Base-by-base conservation (phyloP, 352 stramenopile species). In the Phytophthora kernoviae region DNA sequence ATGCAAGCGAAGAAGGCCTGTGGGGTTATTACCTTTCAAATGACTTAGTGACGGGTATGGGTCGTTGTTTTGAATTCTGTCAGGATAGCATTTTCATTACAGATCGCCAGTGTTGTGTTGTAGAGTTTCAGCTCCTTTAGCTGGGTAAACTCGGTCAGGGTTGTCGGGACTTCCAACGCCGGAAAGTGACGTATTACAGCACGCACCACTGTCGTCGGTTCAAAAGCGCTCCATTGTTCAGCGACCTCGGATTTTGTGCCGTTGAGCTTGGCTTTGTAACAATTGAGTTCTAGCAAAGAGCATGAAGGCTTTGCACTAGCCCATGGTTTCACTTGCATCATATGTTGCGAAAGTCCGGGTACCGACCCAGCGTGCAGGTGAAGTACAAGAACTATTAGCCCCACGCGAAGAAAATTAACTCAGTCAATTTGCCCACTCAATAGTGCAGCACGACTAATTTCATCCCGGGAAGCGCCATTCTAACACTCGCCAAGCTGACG, bases 291-390 rank as follows among this genome's bases (percentile, higher is more conserved):
- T n/a, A 88, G 36, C 15, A 81, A 70, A 9, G 64, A 70, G 17
- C 79, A 88, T 1, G 67, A 65, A 5, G 72, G 52, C 10, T 70
- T 54, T 10, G 46, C 36, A 0, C 58, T 61, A 14, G 54, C 54
- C 74, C 79, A 88, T 1, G 79, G 69, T 8, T 65, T 65, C 0
- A 78, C 51, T 32, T 81, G 74, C 45, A 84, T 59, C 1, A 32
- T 53, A 11, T 71, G 83, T 26, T 75, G 41, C 2, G 30, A 9
- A 0, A 69, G 42, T 1, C 64, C 32, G 0, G 58, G 0, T 11
- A 68, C 59, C 0, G 24, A 48, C 14, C 45, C 39, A 14, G 53
- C 62, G 15, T 68, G 47, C 15, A 74, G 33, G 47, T 80, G 71
- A 17, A 80, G 27, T 4, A 54, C 48, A 2, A 77, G n/a, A 30